Base-by-base conservation (phyloP, 768 basidiomycete species). In the Vishniacozyma victoriae region DNA sequence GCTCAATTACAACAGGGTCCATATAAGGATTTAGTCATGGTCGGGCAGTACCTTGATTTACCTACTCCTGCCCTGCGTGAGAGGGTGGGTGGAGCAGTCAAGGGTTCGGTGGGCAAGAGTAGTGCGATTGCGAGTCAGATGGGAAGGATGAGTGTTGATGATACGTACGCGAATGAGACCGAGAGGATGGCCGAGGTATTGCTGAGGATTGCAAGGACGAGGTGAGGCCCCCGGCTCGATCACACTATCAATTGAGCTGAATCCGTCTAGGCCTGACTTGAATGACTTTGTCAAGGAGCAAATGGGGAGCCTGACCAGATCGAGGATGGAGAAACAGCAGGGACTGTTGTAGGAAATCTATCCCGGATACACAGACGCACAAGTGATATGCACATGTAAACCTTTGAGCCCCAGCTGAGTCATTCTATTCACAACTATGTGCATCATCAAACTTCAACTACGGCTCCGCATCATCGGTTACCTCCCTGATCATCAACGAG, bases 1-100 rank as follows among this genome's bases (percentile, higher is more conserved):
- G 15, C 31, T 5, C 35, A 40, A 35, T 50, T 72, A 2, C 67
- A 70, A 37, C 36, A 40, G 9, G 66, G 64, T 6, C 46, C 42
- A 9, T 72, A 70, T 53, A 57, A 59, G 24, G 70, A 72, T 43
- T 44, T 72, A 20, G 50, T 72, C 48, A 60, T 68, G 48, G 42
- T 70, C 5, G 70, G 67, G 5, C 68, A 72, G 42, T 70, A 70
- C 41, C 50, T 70, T 15, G 70, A 72, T 48, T 47, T 72, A 19
- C 68, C 68, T 5, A 67, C 62, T 0, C 55, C 60, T 14, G 35
- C 50, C 9, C 42, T 72, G 16, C 62, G 60, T 38, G 70, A 70
- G 33, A 48, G 63, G 37, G 51, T 52, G 5, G 26, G 39, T 2
- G 69, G 69, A 1, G 69, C 70, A 4, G 64, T 69, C 39, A 67